Evolutionary conservation across 2,329 filamentous ascomycete genomes (phyloP), one percentile per base, ranked within the genome.

Genomic region (Diaporthe humulicola): DNA sequence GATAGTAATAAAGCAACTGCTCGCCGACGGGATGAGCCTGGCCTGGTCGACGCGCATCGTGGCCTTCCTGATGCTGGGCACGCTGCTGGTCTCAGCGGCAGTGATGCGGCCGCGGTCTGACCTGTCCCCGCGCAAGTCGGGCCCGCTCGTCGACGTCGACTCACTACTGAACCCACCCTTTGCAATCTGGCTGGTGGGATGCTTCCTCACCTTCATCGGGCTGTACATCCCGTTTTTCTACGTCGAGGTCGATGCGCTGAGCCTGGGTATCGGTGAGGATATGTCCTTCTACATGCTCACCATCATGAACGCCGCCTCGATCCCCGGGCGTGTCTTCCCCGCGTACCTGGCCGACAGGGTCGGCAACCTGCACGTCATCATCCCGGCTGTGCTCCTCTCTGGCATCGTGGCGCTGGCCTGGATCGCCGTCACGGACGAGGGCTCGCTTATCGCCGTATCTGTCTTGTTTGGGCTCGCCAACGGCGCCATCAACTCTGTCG

Each of bases 401-500:
- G 82, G 82, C 14, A 77, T 83, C 52, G 74, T 85, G 14, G 77
- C 83, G 10, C 79, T 85, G 67, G 83, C 81, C 76, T 79, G 84
- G 79, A 78, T 86, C 5, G 82, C 81, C 0, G 83, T 85, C 5
- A 73, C 79, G 8, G 81, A 77, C 17, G 77, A 80, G 14, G 82
- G 77, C 9, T 81, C 80, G 33, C 78, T 86, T 28, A 77, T 87
- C 19, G 80, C 81, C 6, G 73, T 82, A 38, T 78, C 83, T 2
- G 72, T 86, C 7, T 76, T 86, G 54, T 82, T 81, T 71, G 86
- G 86, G 25, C 85, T 86, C 78, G 85, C 86, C 77, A 83, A 80
- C 30, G 86, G 86, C 56, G 83, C 84, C 54, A 82, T 87, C 78
- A 36, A 61, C 22, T 36, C 36, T 22, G 58, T 61, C 4, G 58